Base-by-base conservation (phyloP, 116 monocot species). In the Trichopus zeylanicus region DNA sequence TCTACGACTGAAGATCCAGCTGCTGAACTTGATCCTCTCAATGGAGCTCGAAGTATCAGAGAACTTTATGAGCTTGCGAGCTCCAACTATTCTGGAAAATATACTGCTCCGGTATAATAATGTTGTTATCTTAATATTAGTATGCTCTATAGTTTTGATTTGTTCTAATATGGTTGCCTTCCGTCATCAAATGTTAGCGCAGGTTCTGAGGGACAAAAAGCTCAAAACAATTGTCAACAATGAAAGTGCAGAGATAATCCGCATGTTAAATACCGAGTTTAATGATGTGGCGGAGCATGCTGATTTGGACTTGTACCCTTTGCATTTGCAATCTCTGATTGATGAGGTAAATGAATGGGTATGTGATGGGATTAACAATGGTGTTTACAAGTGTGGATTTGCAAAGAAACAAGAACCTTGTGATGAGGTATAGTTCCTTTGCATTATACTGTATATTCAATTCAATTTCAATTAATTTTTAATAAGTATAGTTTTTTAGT, bases 181-280 rank as follows among this genome's bases (percentile, higher is more conserved):
- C 13, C 42, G 13, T 12, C 3, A 12, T 42, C 12, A 42, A 24
- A 28, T 55, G 46, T 56, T 27, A 42, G 67, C 35, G 20, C 73
- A 94, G 94, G 94, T 94, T 33, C 64, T 94, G 31, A 86, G 94
- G 94, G 94, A 94, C 75, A 89, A 86, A 68, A 80, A 94, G 47
- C 74, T 78, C 2, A 86, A 86, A 55, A 94, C 86, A 42, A 76
- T 94, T 29, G 89, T 94, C 46, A 89, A 55, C 71, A 94, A 94
- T 73, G 94, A 89, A 66, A 94, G 94, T 60, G 26, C 80, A 23
- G 94, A 89, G 35, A 89, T 89, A 60, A 89, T 83, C 34, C 85
- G 89, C 27, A 93, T 93, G 93, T 58, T 93, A 20, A 93, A 93
- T 65, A 72, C 71, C 0, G 86, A 86, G 47, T 94, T 94, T 35